These are phyloP conservation scores for Penicillium griseofulvum DNA, from an alignment of 2,329 filamentous ascomycete species.

Conservation along the genomic window DNA sequence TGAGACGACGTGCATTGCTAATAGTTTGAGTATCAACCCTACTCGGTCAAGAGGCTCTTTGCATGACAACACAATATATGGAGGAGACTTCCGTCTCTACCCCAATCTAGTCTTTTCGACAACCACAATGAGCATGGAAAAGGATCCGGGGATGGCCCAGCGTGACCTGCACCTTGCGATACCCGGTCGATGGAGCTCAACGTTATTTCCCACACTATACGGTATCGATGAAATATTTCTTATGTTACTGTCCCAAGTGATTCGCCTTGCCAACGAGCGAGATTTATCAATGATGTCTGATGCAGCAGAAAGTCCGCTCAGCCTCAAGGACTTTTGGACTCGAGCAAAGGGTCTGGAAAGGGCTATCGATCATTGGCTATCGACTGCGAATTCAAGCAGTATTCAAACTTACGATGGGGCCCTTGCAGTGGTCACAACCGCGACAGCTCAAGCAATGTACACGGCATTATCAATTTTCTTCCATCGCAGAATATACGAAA, in stretches of 20 bases:
- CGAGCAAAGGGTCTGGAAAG: conserved; percentile 18
- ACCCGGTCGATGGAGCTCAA: conserved; percentile 18
- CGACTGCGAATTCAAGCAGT: neutral
- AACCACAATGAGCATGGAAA: conserved; percentile 16
- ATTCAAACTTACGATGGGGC: neutral
- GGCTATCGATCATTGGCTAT: conserved; percentile 9
- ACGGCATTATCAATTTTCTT: conserved; percentile 17
- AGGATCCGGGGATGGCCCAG: conserved; percentile 16
- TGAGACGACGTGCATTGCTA: conserved; percentile 16
- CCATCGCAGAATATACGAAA: conserved; percentile 18
- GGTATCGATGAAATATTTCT: conserved; percentile 18
- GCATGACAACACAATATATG: neutral
- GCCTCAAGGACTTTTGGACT: conserved; percentile 15
- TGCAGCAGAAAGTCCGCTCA: neutral
- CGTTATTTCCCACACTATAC: conserved; percentile 18
- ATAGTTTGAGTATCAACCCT: neutral
- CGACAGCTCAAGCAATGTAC: conserved; percentile 15
- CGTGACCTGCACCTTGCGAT: conserved; percentile 21
- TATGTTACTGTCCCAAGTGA: conserved; percentile 19
- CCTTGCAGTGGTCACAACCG: neutral
- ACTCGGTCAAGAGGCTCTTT: neutral
- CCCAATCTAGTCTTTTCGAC: conserved; percentile 10
- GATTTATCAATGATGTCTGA: conserved; percentile 11
- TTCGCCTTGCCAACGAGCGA: conserved; percentile 20
- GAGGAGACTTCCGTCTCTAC: conserved; percentile 12